phyloP scores from a whole-genome alignment of 352 stramenopile genomes.

The Globisporangium cylindrosporum region DNA sequence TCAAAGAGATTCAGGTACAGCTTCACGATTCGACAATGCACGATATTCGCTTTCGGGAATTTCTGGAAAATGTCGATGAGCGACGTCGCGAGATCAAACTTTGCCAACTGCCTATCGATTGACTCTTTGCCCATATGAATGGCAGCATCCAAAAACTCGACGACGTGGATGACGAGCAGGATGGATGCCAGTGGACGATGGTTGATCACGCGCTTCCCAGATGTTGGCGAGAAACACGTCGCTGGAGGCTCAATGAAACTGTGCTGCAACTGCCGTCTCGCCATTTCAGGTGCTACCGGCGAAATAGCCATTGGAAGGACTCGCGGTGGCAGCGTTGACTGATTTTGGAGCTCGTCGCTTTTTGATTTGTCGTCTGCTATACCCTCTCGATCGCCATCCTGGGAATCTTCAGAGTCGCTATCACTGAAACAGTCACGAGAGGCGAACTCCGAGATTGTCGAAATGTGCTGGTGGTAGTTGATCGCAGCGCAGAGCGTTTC shows the following conservation, averaged over 20 bases:
- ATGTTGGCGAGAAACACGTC: conserved; percentile 40
- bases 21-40: conserved; percentile 70
- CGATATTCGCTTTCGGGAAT: conserved; percentile 66
- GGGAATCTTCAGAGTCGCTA: conserved; percentile 56
- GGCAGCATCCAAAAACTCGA: conserved; percentile 60
- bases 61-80: conserved; percentile 72
- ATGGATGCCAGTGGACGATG: conserved; percentile 58
- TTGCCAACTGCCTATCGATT: conserved; percentile 50
- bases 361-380: conserved; percentile 12
- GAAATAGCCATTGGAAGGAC: conserved; percentile 14
- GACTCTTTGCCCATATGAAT: conserved; percentile 63
- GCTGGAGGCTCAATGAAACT: conserved; percentile 15
- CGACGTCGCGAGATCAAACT: conserved; percentile 53
- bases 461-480: conserved; percentile 77
- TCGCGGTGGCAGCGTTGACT: conserved; percentile 3
- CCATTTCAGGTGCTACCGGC: conserved; percentile 1
- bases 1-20: conserved; percentile 69
- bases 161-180: conserved; percentile 61
- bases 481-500: conserved; percentile 64
- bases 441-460: conserved; percentile 70
- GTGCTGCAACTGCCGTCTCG: conserved; percentile 13
- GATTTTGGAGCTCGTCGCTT: conserved; percentile 13
- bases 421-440: conserved; percentile 76
- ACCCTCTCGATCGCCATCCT: conserved; percentile 26
- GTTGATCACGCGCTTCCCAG: conserved; percentile 55